These are phyloP conservation scores for Exophiala phaeomuriformis DNA, from an alignment of 2,329 filamentous ascomycete species.

Conservation along the genomic window DNA sequence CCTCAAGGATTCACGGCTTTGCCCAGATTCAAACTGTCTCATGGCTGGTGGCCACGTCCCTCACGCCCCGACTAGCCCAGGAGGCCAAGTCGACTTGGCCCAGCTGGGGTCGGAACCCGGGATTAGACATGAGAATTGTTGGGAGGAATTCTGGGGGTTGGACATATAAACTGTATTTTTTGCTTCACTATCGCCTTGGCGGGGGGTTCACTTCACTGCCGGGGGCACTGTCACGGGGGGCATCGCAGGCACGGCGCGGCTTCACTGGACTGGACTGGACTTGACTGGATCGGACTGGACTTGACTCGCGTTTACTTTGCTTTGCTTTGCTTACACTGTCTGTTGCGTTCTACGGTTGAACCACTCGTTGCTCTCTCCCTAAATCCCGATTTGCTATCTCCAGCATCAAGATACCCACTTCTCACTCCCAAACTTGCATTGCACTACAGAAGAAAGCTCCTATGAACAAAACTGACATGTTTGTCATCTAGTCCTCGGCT, in stretches of 20 bases:
- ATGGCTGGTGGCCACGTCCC: background rate
- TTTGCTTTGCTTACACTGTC: too few relatives aligned
- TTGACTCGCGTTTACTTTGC: too few relatives aligned
- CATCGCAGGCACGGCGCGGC: too few relatives aligned
- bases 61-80: background rate
- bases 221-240: too few relatives aligned
- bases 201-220: too few relatives aligned
- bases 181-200: background rate
- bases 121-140: background rate
- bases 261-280: too few relatives aligned
- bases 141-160: background rate
- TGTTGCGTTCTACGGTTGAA: too few relatives aligned
- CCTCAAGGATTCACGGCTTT: background rate
- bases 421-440: background rate
- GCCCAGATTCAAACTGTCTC: background rate
- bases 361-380: too few relatives aligned
- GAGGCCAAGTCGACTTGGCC: background rate
- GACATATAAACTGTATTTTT: background rate
- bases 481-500: conserved; percentile 34
- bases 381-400: too few relatives aligned
- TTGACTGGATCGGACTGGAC: too few relatives aligned
- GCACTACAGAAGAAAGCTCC: background rate
- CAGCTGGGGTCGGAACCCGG: background rate
- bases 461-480: background rate
- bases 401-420: too few relatives aligned